Evolutionary conservation across 257 asterid species (phyloP), one percentile per base, ranked within the genome.

Genomic region (Solanum chmielewskii): DNA sequence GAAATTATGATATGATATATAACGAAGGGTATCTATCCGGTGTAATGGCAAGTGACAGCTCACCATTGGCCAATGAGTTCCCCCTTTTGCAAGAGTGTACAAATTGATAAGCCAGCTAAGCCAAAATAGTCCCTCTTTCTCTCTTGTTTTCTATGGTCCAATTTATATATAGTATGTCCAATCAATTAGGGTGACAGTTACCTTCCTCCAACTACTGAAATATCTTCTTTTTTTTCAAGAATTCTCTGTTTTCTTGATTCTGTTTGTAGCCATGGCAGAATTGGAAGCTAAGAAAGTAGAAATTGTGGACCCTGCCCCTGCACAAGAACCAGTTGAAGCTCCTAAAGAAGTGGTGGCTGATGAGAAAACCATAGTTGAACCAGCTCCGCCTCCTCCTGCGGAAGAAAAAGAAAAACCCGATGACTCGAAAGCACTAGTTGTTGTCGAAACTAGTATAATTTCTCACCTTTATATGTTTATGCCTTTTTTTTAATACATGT

Each of bases 401-500:
- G 94, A 66, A 68, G 77, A 70, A 44, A 83, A 83, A 47, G 77
- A 93, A 73, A 92, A 92, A 75, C 60, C 94, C 12, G 98, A 94
- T 68, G 98, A 95, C 10, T 69, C 89, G 90, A 93, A 97, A 90
- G 97, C 98, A 88, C 92, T 97, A n/a, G 97, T 84, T 68, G 33
- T 92, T 12, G 94, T 94, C 45, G 97, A 97, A 89, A 88, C 92
- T 92, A 92, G 86, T 87, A 84, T 59, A n/a, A 83, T 60, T 9
- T 18, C 45, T 31, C 9, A 7, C 11, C 47, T 62, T 14, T 52
- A 3, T 25, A 2, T 78, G 9, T 3, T 23, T 86, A 47, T 78
- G 27, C 23, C 47, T 83, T 20, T 3, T 31, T 12, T 49, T 10
- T 12, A 3, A 6, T 7, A 5, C 5, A 5, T 71, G 44, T 33